Conservation (phyloP, 108 stramenopile genomes). For the Pseudonitzschia multiseries region DNA sequence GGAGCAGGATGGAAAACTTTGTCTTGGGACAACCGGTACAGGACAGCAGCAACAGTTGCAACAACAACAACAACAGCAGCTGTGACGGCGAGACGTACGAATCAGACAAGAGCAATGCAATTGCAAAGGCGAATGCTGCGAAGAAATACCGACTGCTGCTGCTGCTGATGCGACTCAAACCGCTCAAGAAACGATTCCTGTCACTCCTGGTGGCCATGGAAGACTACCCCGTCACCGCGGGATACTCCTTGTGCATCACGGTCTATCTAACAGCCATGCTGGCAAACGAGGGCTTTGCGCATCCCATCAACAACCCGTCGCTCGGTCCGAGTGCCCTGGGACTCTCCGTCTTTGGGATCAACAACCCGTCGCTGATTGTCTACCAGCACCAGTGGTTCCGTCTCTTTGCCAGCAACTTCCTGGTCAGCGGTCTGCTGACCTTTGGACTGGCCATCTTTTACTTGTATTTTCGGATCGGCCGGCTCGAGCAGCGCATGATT, state of each 20-base stretch:
- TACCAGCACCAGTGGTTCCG: constrained; percentile 45
- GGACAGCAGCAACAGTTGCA: too few species aligned
- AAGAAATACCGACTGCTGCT: too few species aligned
- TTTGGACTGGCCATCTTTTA: constrained; percentile 24
- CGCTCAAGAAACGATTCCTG: not conserved
- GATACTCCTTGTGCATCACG: constrained; percentile 28
- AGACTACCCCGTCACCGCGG: constrained; percentile 27
- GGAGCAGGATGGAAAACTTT: too few species aligned
- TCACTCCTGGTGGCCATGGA: not conserved
- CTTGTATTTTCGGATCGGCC: constrained; percentile 9
- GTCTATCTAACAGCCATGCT: constrained; percentile 43
- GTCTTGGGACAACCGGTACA: too few species aligned
- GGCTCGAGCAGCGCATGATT: constrained; percentile 12
- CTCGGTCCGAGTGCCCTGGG: constrained; percentile 44
- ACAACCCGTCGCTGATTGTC: constrained; percentile 52
- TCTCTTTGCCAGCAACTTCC: constrained; percentile 40
- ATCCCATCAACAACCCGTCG: constrained; percentile 52
- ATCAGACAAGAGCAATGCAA: too few species aligned
- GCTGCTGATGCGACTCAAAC: too few species aligned
- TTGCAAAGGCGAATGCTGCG: too few species aligned
- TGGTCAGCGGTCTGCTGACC: constrained; percentile 45
- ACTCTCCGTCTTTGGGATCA: constrained; percentile 50
- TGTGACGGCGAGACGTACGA: too few species aligned
- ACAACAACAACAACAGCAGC: too few species aligned
- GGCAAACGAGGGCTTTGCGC: constrained; percentile 40